Evolutionary conservation across 73 alveolate genomes (phyloP).

Genomic region (Stentor roeselii): DNA sequence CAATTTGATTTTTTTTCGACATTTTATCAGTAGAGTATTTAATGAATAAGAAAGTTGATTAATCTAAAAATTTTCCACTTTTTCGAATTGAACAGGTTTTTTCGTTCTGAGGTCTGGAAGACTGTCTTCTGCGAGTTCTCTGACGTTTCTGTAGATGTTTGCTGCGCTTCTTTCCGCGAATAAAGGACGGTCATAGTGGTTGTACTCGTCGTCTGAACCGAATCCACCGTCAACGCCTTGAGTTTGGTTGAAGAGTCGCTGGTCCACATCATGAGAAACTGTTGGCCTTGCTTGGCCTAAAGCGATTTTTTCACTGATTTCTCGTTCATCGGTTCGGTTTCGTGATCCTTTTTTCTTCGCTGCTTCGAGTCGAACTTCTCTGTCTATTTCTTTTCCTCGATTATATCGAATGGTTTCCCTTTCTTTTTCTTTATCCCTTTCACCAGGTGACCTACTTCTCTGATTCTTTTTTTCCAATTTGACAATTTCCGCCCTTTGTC

Average conservation of each 20-base stretch:
- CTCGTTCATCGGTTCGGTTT: constrained; percentile 93
- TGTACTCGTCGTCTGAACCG: constrained; percentile 86
- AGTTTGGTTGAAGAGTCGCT: constrained; percentile 81
- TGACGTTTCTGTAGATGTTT: constrained; percentile 50
- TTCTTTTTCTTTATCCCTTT: constrained; percentile 69
- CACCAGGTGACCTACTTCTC: constrained; percentile 53
- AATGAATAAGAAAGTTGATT: no score
- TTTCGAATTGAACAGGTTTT: constrained; percentile 23
- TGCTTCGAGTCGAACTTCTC: constrained; percentile 83
- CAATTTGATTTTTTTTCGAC: no score
- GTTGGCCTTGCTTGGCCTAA: constrained; percentile 92
- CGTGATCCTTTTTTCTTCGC: constrained; percentile 74
- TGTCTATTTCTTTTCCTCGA: constrained; percentile 86
- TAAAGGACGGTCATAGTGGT: constrained; percentile 91
- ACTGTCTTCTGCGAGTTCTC: constrained; percentile 44
- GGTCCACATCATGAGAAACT: constrained; percentile 69
- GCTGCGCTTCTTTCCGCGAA: constrained; percentile 79
- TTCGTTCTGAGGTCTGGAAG: constrained; percentile 1
- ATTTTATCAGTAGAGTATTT: no score
- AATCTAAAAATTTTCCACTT: background rate
- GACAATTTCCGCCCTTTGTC: constrained; percentile 66
- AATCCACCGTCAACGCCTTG: constrained; percentile 70
- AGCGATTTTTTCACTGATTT: constrained; percentile 94
- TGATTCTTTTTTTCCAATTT: constrained; percentile 54
- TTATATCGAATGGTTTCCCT: constrained; percentile 80